Conservation (phyloP, 2,329 filamentous ascomycete genomes). For the Ceratocystiopsis minuta region DNA sequence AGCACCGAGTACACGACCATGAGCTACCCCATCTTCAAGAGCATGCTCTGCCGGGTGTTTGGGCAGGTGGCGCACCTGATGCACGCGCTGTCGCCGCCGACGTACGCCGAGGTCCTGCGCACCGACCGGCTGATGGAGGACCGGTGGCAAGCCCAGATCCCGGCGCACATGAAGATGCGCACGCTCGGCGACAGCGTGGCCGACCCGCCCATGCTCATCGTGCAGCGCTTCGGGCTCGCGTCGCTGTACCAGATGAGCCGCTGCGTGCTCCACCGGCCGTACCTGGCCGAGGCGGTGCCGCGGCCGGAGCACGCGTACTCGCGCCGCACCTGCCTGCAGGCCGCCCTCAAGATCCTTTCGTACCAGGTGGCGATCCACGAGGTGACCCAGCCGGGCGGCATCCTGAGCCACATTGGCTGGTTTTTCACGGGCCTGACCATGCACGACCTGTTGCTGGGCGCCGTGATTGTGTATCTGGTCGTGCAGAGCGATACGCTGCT, state of each 20-base stretch:
- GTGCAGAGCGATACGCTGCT: constrained; percentile 21
- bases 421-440: constrained; percentile 38
- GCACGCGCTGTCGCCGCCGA: constrained; percentile 28
- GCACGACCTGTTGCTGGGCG: constrained; percentile 43
- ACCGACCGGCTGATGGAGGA: constrained; percentile 28
- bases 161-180: constrained; percentile 28
- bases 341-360: constrained; percentile 27
- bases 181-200: constrained; percentile 30
- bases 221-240: constrained; percentile 35
- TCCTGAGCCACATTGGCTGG: constrained; percentile 34
- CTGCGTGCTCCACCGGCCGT: constrained; percentile 37
- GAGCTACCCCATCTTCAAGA: constrained; percentile 36
- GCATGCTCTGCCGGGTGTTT: constrained; percentile 27
- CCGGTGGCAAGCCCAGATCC: constrained; percentile 24
- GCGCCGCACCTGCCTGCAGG: constrained; percentile 29
- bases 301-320: constrained; percentile 32
- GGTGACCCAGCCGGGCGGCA: constrained; percentile 32
- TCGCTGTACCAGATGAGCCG: constrained; percentile 35
- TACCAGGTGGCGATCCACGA: constrained; percentile 30
- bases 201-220: constrained; percentile 26
- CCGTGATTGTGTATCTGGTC: constrained; percentile 40
- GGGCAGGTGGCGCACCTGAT: constrained; percentile 30
- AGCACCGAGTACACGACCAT: constrained; percentile 40
- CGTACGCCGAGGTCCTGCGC: constrained; percentile 29
- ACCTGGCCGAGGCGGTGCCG: constrained; percentile 23